These are phyloP conservation scores for Ramaria rubella DNA, from an alignment of 768 basidiomycete genomes.

Conservation along the genomic window DNA sequence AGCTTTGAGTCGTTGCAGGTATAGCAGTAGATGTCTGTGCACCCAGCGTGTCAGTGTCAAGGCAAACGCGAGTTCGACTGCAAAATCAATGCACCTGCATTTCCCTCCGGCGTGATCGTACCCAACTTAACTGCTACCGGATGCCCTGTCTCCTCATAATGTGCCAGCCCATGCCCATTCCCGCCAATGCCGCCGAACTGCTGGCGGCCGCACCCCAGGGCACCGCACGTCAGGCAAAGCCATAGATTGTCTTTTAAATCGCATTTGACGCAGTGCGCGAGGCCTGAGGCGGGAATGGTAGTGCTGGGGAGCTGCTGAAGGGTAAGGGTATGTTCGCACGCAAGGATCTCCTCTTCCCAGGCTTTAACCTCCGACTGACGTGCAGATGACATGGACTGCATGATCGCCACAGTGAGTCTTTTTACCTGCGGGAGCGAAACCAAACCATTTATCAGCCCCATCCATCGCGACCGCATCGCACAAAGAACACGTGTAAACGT, in stretches of 20 bases:
- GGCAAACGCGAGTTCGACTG: background rate
- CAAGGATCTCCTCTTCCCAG: slow-evolving; percentile 90
- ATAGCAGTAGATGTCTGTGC: slow-evolving; percentile 88
- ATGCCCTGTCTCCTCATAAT: slow-evolving; percentile 68
- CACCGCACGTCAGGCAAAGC: slow-evolving; percentile 90
- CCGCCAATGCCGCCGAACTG: slow-evolving; percentile 79
- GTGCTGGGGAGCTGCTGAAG: slow-evolving; percentile 43
- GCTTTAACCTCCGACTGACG: slow-evolving; percentile 93
- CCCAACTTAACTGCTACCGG: slow-evolving; percentile 88
- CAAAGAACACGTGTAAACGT: background rate
- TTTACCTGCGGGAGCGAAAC: slow-evolving; percentile 48
- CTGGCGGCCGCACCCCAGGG: slow-evolving; percentile 80
- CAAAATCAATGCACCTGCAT: slow-evolving; percentile 51
- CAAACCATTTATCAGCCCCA: no score
- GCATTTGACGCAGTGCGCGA: slow-evolving; percentile 77
- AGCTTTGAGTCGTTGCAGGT: slow-evolving; percentile 75
- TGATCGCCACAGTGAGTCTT: slow-evolving; percentile 55
- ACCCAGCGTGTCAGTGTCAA: background rate
- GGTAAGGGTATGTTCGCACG: slow-evolving; percentile 76
- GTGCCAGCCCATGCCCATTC: slow-evolving; percentile 82
- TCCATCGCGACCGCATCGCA: background rate
- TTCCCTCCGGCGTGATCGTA: slow-evolving; percentile 93
- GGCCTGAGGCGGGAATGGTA: slow-evolving; percentile 56
- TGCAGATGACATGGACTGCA: slow-evolving; percentile 80
- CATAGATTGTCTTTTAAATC: slow-evolving; percentile 88